phyloP scores from a whole-genome alignment of 179 eudicot species.

The Beta corolliflora region DNA sequence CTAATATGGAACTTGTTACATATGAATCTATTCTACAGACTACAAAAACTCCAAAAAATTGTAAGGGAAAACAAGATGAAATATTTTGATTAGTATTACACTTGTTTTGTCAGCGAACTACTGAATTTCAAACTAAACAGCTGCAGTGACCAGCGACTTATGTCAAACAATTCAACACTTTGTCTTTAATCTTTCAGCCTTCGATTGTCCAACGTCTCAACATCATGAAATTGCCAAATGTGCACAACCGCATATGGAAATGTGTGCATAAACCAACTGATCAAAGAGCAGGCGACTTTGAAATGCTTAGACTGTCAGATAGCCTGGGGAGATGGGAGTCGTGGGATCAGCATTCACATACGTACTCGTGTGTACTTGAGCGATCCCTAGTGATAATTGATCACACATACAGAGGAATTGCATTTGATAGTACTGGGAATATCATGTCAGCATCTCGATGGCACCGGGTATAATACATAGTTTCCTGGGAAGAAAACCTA shows the following conservation, averaged over 20 bases:
- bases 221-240: not conserved
- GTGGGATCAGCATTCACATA: not conserved
- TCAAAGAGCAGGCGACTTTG: not conserved
- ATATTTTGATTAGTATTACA: not conserved
- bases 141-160: not conserved
- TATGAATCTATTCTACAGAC: not conserved
- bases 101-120: not conserved
- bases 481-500: constrained; percentile 89
- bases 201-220: not conserved
- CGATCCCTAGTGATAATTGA: not conserved
- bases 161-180: not conserved
- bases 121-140: not conserved
- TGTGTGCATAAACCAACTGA: not conserved
- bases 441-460: constrained; percentile 62
- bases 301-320: not conserved
- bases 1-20: not conserved
- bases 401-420: not conserved
- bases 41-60: not conserved
- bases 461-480: constrained; percentile 65
- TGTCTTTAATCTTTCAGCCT: not conserved
- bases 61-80: too few relatives aligned
- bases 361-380: not conserved
- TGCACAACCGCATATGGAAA: not conserved
- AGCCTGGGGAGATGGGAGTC: not conserved
- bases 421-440: not conserved